phyloP scores from a whole-genome alignment of 1,284 basidiomycete species.

The Coriolopsis trogii region DNA sequence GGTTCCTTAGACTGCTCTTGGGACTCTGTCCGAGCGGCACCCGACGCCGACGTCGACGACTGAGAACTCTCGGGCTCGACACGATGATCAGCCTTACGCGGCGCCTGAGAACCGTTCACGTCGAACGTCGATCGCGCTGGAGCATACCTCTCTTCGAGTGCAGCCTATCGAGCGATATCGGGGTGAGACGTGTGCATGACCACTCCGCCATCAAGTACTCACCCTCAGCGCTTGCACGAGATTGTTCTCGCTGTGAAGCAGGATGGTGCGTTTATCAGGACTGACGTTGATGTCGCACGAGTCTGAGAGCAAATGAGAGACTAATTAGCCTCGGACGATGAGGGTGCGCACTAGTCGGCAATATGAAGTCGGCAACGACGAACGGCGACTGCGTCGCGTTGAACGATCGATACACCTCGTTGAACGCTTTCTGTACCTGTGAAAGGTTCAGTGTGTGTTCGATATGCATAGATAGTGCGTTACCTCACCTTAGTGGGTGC shows the following conservation, averaged over 20 bases:
- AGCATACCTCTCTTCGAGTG: slow-evolving; percentile 67
- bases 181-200: neutral
- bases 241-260: slow-evolving; percentile 87
- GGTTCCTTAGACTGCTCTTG: neutral
- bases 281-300: slow-evolving; percentile 95
- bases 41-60: too few relatives aligned
- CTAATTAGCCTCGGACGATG: neutral
- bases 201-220: slow-evolving; percentile 11
- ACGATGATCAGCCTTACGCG: neutral
- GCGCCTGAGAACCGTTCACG: slow-evolving; percentile 38
- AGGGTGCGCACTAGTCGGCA: slow-evolving; percentile 71
- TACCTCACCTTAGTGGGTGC: slow-evolving; percentile 67
- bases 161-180: slow-evolving; percentile 38
- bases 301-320: slow-evolving; percentile 46
- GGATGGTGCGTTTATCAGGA: slow-evolving; percentile 95
- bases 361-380: slow-evolving; percentile 80
- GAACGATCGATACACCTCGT: slow-evolving; percentile 88
- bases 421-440: slow-evolving; percentile 84
- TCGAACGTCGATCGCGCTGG: slow-evolving; percentile 72
- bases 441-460: neutral
- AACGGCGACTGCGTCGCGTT: slow-evolving; percentile 84
- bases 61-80: too few relatives aligned
- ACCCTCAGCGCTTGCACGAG: slow-evolving; percentile 84
- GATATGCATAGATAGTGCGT: neutral
- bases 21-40: too few relatives aligned